A percentile compares a stretch with the other conserved stretches of the same genome.
These are phyloP conservation scores for Crucihimalaya himalaica DNA, from an alignment of 345 rosid genomes.

Conservation along the genomic window DNA sequence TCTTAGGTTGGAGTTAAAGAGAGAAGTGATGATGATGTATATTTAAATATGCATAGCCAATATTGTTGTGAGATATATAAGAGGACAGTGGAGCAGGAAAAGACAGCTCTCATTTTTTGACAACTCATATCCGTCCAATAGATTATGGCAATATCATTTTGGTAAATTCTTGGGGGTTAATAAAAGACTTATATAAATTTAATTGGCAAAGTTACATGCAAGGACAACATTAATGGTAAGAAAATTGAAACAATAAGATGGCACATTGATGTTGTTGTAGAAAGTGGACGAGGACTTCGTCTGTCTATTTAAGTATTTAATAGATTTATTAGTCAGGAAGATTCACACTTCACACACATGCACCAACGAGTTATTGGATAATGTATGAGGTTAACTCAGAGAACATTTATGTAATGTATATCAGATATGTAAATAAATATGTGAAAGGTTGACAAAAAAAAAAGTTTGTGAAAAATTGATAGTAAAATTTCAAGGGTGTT, in stretches of 20 bases:
- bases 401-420: not conserved
- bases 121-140: conserved; percentile 31
- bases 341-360: not conserved
- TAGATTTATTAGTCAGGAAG: not conserved
- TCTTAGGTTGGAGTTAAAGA: not conserved
- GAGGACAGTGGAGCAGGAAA: conserved; percentile 5
- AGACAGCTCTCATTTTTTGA: conserved; percentile 27
- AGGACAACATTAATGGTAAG: conserved; percentile 7
- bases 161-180: not conserved
- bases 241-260: conserved; percentile 20
- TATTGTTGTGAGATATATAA: conserved; percentile 34
- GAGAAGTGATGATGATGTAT: conserved; percentile 2
- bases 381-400: not conserved
- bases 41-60: conserved; percentile 13
- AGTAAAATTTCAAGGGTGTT: no score
- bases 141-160: conserved; percentile 13
- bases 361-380: not conserved
- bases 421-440: not conserved
- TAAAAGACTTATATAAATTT: not conserved
- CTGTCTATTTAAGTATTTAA: conserved; percentile 6
- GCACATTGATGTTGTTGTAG: conserved; percentile 35
- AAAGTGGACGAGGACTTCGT: conserved; percentile 33
- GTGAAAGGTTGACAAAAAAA: no score
- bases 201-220: conserved; percentile 20
- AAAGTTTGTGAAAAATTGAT: no score